Base-by-base conservation (phyloP, 495 filamentous ascomycete species). In the Annulohypoxylon nitens region DNA sequence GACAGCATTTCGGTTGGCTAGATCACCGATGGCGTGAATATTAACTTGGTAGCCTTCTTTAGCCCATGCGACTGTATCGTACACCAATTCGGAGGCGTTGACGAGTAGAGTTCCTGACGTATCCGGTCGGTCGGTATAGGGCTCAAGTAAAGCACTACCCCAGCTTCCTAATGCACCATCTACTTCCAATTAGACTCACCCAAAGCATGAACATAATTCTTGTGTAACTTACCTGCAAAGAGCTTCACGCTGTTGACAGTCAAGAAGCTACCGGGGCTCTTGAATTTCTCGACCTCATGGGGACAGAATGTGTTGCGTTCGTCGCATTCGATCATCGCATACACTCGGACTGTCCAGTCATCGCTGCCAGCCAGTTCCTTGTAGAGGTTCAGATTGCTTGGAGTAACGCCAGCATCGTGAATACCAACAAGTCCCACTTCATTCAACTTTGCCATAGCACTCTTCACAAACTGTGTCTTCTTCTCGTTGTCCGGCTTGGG, bases 11-110 rank as follows among this genome's bases (percentile, higher is more conserved):
- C 87, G 84, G 76, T 88, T 89, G 37, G 90, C 90, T 4, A 84
- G 79, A 75, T 92, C 90, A 33, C 90, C 90, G 57, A 92, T 91
- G 33, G 89, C 88, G 78, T 90, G 88, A 64, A 90, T 89, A 69
- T 88, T 88, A 54, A 90, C 85, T 65, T 89, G 88, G 66, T 81
- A 89, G 3, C 83, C 85, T 1, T 80, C 82, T 2, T 54, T 76
- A 8, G 86, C 80, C 88, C 88, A 88, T 12, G 81, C 80, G 1
- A 77, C 75, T 16, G 86, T 79, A n/a, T 88, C 78, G 3, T 78
- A 75, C 4, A 81, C 83, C 34, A 91, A 78, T 0, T 82, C 82
- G 0, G 82, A 81, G 9, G 86, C 84, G 73, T 89, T 89, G 34
- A 90, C 85, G 16, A 92, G 83, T 51, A 92, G 84, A 0, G 87